These are phyloP conservation scores for Pilobolus umbonatus DNA, from an alignment of 192 early-diverging fungal genomes.

Conservation along the genomic window DNA sequence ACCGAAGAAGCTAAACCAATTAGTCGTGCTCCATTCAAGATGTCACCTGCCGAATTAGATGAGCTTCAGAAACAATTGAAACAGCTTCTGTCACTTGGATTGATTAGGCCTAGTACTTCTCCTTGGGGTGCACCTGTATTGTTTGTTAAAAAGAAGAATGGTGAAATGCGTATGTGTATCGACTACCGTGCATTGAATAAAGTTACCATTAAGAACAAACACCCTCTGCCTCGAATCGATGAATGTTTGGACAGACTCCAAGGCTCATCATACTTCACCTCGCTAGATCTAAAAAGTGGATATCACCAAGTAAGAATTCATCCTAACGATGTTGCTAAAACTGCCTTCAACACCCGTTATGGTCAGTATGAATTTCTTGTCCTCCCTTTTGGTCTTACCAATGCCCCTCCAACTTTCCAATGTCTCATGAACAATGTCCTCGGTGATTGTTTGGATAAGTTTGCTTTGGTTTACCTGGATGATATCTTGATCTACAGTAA, in stretches of 20 bases:
- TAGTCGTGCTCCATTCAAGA: neutral
- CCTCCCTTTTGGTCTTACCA: slow-evolving; percentile 28
- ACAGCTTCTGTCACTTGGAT: neutral
- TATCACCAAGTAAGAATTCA: slow-evolving; percentile 43
- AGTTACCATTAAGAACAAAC: slow-evolving; percentile 42
- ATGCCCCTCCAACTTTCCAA: neutral
- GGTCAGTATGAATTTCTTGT: slow-evolving; percentile 21
- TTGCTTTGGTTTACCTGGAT: slow-evolving; percentile 39
- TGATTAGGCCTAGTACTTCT: neutral
- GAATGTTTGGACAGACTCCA: slow-evolving; percentile 37
- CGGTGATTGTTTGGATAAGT: neutral
- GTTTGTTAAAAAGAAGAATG: neutral
- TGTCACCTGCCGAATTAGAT: neutral
- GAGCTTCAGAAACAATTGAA: neutral
- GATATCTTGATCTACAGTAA: slow-evolving; percentile 38
- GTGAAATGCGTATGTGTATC: slow-evolving; percentile 36
- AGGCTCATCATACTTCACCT: slow-evolving; percentile 35
- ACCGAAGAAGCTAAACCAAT: neutral
- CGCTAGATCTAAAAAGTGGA: slow-evolving; percentile 39
- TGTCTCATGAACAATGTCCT: slow-evolving; percentile 13
- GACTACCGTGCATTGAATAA: slow-evolving; percentile 54
- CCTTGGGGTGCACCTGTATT: neutral
- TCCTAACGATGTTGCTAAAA: slow-evolving; percentile 32
- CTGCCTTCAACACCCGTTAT: slow-evolving; percentile 25
- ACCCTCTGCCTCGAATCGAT: slow-evolving; percentile 46